Percentiles rank a stretch among this genome's conserved stretches.
phyloP scores from a whole-genome alignment of 257 asterid species.

The Jaltomata sinuosa region DNA sequence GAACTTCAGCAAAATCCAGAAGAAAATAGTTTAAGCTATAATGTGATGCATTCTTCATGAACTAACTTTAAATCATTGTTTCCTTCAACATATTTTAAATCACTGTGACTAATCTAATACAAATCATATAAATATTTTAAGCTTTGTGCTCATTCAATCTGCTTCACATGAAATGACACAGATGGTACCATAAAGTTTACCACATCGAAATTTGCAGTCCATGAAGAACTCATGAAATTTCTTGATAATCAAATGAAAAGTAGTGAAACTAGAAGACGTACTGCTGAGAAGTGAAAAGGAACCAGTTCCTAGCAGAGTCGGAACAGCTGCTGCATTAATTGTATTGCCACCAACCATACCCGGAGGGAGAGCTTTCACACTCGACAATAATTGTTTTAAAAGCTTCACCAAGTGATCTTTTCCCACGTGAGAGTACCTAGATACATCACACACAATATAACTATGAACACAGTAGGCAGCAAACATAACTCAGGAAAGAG shows the following conservation, averaged over 20 bases:
- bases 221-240: background rate
- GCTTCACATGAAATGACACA: background rate
- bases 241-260: background rate
- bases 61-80: background rate
- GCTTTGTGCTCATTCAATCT: background rate
- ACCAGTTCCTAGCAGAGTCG: constrained; percentile 87
- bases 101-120: background rate
- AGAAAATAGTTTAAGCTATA: background rate
- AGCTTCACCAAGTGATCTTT: constrained; percentile 94
- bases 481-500: background rate
- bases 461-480: constrained; percentile 2
- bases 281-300: constrained; percentile 72
- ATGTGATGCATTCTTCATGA: background rate
- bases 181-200: background rate
- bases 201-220: background rate
- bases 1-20: background rate
- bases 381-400: constrained; percentile 64
- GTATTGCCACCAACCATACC: constrained; percentile 38
- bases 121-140: background rate
- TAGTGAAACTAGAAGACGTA: constrained; percentile 27
- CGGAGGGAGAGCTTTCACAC: constrained; percentile 45
- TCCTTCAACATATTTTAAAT: background rate
- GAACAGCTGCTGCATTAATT: constrained; percentile 75
- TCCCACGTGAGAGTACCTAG: constrained; percentile 78
- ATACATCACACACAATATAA: constrained; percentile 7